phyloP scores from a whole-genome alignment of 2,329 filamentous ascomycete species.

The Penicillium hesseltinei region DNA sequence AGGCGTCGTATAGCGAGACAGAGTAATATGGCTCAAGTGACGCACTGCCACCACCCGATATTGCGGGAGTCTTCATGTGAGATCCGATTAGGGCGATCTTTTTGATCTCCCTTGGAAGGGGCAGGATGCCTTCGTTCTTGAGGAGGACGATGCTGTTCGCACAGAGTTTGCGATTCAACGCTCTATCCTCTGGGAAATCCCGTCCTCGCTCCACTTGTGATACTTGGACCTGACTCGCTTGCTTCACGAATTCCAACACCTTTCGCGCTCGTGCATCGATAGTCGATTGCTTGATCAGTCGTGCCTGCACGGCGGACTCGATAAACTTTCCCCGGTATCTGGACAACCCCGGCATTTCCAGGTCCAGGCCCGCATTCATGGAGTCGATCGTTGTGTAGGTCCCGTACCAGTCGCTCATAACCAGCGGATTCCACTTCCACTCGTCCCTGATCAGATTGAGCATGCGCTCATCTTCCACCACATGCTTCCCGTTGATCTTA shows the following conservation, averaged over 20 bases:
- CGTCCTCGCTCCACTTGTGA: slow-evolving; percentile 13
- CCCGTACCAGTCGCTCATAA: slow-evolving; percentile 36
- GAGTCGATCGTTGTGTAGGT: slow-evolving; percentile 22
- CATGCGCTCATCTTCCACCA: slow-evolving; percentile 27
- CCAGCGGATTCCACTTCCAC: slow-evolving; percentile 35
- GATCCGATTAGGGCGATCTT: slow-evolving; percentile 30
- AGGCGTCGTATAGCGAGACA: slow-evolving; percentile 33
- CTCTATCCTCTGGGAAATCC: slow-evolving; percentile 18
- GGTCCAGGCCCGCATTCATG: slow-evolving; percentile 26
- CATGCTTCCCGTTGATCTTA: slow-evolving; percentile 48
- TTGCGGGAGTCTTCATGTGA: slow-evolving; percentile 36
- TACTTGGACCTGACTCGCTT: slow-evolving; percentile 14
- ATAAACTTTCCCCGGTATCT: slow-evolving; percentile 36
- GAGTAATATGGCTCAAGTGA: slow-evolving; percentile 36
- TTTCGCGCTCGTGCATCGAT: slow-evolving; percentile 33
- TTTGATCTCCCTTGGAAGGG: slow-evolving; percentile 16
- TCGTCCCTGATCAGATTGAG: slow-evolving; percentile 34
- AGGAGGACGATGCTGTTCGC: slow-evolving; percentile 21
- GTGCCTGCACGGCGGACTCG: slow-evolving; percentile 26
- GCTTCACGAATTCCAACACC: slow-evolving; percentile 34
- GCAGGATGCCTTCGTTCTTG: slow-evolving; percentile 23
- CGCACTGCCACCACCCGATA: slow-evolving; percentile 36
- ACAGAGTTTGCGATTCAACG: slow-evolving; percentile 15
- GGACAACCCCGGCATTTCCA: slow-evolving; percentile 28
- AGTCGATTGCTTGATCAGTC: slow-evolving; percentile 27